Evolutionary conservation across 495 filamentous ascomycete genomes (phyloP), one percentile per base, ranked within the genome.

Genomic region (Thozetella sp.): DNA sequence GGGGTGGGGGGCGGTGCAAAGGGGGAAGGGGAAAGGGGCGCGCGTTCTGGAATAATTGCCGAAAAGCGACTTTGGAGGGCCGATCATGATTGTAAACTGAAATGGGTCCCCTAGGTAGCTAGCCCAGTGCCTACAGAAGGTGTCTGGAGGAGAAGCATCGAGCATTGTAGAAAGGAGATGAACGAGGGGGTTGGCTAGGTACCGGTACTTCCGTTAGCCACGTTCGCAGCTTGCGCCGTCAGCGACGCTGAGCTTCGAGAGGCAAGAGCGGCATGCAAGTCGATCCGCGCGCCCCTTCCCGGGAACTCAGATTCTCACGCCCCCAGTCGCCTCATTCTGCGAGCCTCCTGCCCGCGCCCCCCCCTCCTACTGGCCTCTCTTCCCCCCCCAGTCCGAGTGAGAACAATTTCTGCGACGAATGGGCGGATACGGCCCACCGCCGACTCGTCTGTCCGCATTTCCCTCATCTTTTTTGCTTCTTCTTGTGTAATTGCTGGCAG

Each of bases 221-320:
- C 43, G 43, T 20, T 48, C 6, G n/a, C 9, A 10, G 6, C 43
- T 48, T 10, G 10, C 43, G 10, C 43, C n/a, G 43, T 48, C 43
- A 20, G 43, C 43, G n/a, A 10, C 11, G 20, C 11, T 20, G 43
- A 48, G 43, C 43, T 48, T 37, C 30, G 3, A 48, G 9, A 48
- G 43, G 43, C 43, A 48, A 48, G 43, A 48, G 43, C 43, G 43
- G 43, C 43, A 48, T 48, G 43, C 43, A 48, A n/a, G 43, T 48
- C 43, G 43, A 48, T 48, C 43, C 30, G 9, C 43, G 43, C 43
- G 43, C 43, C 43, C 43, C 43, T 48, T 48, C n/a, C 43, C 43
- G 43, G 43, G 43, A 19, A 48, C 43, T n/a, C 43, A 48, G 20
- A 48, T 10, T 48, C 43, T 48, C 43, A 48, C 43, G 43, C 43